Evolutionary conservation across 176 grass and related monocot genomes (phyloP).

Genomic region (Eragrostis nindensis): DNA sequence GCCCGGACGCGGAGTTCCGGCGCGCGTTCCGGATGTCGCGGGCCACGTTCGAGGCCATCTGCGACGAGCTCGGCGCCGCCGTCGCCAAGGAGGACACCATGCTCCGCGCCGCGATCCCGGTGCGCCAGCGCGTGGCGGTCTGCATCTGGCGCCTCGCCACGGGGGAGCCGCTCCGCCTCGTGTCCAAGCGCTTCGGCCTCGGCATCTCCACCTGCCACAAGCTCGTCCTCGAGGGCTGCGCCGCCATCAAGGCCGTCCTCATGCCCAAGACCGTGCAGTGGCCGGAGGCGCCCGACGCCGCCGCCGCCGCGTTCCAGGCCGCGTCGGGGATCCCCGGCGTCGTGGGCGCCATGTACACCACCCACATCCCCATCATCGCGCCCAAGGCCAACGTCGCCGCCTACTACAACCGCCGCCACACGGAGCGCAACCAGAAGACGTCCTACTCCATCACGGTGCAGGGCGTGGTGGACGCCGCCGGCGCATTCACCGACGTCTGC

Average conservation of each 20-base stretch:
- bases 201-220: slow-evolving; percentile 94
- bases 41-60: slow-evolving; percentile 68
- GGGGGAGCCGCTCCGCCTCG: slow-evolving; percentile 66
- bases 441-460: slow-evolving; percentile 83
- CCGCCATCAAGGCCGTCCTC: slow-evolving; percentile 67
- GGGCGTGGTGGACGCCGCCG: slow-evolving; percentile 68
- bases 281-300: slow-evolving; percentile 33
- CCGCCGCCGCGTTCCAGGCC: slow-evolving; percentile 43
- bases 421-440: slow-evolving; percentile 79
- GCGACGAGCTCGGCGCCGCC: slow-evolving; percentile 60
- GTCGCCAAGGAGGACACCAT: slow-evolving; percentile 88
- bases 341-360: slow-evolving; percentile 81
- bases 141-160: slow-evolving; percentile 87
- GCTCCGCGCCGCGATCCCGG: slow-evolving; percentile 82
- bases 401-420: slow-evolving; percentile 89
- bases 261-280: slow-evolving; percentile 68
- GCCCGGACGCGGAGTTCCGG: slow-evolving; percentile 72
- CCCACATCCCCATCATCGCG: slow-evolving; percentile 87
- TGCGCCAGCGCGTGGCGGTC: slow-evolving; percentile 80
- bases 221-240: slow-evolving; percentile 84
- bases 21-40: slow-evolving; percentile 77
- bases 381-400: slow-evolving; percentile 69
- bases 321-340: slow-evolving; percentile 63
- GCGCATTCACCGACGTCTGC: slow-evolving; percentile 84
- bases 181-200: slow-evolving; percentile 79